Evolutionary conservation across 768 basidiomycete genomes (phyloP).

Genomic region (Fomitopsis pulvina): DNA sequence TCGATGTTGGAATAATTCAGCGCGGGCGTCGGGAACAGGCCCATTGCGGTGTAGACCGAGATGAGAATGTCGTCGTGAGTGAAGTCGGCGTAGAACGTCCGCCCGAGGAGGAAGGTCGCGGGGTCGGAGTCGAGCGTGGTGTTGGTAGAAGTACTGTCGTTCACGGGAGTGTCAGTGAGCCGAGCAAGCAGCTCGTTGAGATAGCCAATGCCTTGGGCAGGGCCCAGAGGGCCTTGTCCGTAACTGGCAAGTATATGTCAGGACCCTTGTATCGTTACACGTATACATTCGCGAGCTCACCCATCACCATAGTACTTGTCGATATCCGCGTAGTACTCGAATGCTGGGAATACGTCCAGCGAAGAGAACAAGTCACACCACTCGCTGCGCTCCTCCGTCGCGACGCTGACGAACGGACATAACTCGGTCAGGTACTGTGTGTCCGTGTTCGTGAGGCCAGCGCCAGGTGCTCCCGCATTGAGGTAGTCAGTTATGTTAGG

Average conservation of each 20-base stretch:
- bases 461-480: conserved; percentile 54
- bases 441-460: conserved; percentile 49
- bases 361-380: conserved; percentile 67
- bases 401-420: conserved; percentile 73
- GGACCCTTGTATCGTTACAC: neutral
- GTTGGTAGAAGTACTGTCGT: conserved; percentile 72
- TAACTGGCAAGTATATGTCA: conserved; percentile 34
- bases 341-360: conserved; percentile 49
- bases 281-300: conserved; percentile 27
- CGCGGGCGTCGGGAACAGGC: conserved; percentile 25
- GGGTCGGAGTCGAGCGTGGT: conserved; percentile 57
- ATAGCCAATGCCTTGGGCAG: conserved; percentile 80
- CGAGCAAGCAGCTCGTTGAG: conserved; percentile 83
- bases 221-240: conserved; percentile 56
- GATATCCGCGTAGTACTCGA: conserved; percentile 68
- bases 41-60: conserved; percentile 63
- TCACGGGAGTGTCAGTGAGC: conserved; percentile 53
- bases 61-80: conserved; percentile 85
- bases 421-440: conserved; percentile 57
- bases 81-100: conserved; percentile 70
- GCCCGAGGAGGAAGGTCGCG: conserved; percentile 64
- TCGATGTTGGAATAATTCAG: conserved; percentile 21
- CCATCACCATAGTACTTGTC: conserved; percentile 77
- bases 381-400: conserved; percentile 43
- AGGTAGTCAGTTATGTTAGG: conserved; percentile 52